Percentiles rank a stretch among this genome's conserved stretches.
phyloP scores from a whole-genome alignment of 1,284 basidiomycete genomes.

The Agroathelia rolfsii region DNA sequence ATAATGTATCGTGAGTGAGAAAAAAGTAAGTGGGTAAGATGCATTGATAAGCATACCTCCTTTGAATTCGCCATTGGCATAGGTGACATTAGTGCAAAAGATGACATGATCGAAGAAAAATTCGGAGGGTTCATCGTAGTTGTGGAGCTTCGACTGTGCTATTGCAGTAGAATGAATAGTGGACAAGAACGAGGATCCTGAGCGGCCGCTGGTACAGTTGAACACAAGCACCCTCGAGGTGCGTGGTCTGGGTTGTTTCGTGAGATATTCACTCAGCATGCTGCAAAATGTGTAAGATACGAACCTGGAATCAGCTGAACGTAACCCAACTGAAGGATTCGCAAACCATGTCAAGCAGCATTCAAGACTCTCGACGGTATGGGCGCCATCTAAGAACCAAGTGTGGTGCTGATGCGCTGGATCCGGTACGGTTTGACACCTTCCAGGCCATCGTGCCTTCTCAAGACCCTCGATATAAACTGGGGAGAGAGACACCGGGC shows the following conservation, averaged over 20 bases:
- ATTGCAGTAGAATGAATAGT: conserved; percentile 43
- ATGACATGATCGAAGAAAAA: conserved; percentile 77
- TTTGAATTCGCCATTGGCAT: conserved; percentile 81
- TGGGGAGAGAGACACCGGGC: conserved; percentile 31
- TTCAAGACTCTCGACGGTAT: conserved; percentile 85
- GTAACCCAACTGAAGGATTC: conserved; percentile 38
- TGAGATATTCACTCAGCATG: conserved; percentile 1
- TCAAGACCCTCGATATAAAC: conserved; percentile 56
- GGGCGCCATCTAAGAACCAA: conserved; percentile 95
- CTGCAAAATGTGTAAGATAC: neutral
- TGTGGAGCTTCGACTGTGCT: conserved; percentile 34
- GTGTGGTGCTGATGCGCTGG: conserved; percentile 40
- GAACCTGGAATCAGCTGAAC: conserved; percentile 16
- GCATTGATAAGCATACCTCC: conserved; percentile 63
- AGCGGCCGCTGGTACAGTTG: conserved; percentile 92
- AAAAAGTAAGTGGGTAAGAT: conserved; percentile 11
- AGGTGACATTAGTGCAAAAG: conserved; percentile 96
- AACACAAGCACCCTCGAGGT: conserved; percentile 71
- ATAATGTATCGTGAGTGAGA: conserved; percentile 2
- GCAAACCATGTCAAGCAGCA: conserved; percentile 87
- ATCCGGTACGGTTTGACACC: conserved; percentile 80
- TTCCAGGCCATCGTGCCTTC: conserved; percentile 86
- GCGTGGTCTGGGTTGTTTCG: conserved; percentile 12
- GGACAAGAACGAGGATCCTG: conserved; percentile 64
- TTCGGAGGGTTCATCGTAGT: conserved; percentile 25